Percentiles rank a stretch among this genome's conserved stretches.
Evolutionary conservation across 2,329 filamentous ascomycete species (phyloP).

Genomic region (Scolecobasidium constrictum): DNA sequence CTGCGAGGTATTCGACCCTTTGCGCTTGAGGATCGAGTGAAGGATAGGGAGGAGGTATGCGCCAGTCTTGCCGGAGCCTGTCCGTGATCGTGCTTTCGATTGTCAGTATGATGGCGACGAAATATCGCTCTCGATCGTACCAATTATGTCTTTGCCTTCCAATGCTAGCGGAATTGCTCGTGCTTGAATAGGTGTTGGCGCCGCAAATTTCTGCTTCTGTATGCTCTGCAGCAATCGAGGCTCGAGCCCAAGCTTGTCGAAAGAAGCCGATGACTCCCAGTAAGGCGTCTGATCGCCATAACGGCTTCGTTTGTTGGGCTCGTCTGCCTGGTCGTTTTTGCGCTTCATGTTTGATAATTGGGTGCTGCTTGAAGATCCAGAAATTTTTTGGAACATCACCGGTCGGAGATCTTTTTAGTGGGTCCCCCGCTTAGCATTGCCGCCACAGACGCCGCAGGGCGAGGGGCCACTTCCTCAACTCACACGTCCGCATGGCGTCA

Average conservation of each 20-base stretch:
- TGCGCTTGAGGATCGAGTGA: constrained; percentile 70
- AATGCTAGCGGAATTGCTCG: constrained; percentile 81
- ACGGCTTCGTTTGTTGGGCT: constrained; percentile 12
- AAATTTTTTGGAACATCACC: too few relatives aligned
- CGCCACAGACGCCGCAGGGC: too few relatives aligned
- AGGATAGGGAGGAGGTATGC: constrained; percentile 88
- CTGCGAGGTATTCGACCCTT: constrained; percentile 47
- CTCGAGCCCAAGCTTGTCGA: constrained; percentile 71
- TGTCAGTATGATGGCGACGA: constrained; percentile 11
- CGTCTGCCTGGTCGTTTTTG: constrained; percentile 37
- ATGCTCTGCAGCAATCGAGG: constrained; percentile 77
- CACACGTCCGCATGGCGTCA: too few relatives aligned
- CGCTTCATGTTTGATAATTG: constrained; percentile 31
- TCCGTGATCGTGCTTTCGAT: constrained; percentile 70
- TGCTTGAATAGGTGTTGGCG: constrained; percentile 80
- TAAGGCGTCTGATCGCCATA: background rate
- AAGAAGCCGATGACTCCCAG: constrained; percentile 36
- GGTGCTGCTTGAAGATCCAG: background rate
- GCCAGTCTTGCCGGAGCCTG: constrained; percentile 94
- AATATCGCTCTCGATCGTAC: constrained; percentile 21
- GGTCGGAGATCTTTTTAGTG: too few relatives aligned
- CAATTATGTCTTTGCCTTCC: constrained; percentile 76
- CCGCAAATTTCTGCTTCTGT: constrained; percentile 70
- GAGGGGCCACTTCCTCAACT: too few relatives aligned
- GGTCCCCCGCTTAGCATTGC: too few relatives aligned